Evolutionary conservation across 352 stramenopile species (phyloP), one percentile per base, ranked within the genome.

Genomic region (Phytophthora aleatoria): DNA sequence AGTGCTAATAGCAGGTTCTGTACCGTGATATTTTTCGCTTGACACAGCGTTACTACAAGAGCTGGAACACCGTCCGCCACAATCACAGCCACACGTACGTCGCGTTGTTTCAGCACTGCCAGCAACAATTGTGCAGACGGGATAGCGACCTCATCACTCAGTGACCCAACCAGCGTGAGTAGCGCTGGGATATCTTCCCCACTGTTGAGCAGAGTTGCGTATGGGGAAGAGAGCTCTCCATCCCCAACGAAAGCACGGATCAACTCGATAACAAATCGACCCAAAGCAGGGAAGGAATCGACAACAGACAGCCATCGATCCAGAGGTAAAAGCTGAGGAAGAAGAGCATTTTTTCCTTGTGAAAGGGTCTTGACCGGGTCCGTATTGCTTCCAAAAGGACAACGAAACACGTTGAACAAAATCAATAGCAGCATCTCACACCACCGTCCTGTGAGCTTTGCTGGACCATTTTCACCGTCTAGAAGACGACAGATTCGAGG

Each of bases 1-100:
- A 90, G 68, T 10, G 62, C 61, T 9, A 93, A 42, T 1, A 90
- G 20, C 1, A 85, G 54, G 9, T 81, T 82, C 52, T 90, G 77
- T 1, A 91, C 65, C 16, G 60, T 43, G 41, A 58, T 62, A 11
- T 70, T 69, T 2, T 13, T 72, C 0, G 79, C 72, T 49, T 66
- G 58, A 28, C 74, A 72, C 8, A 90, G 58, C 31, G 77, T 76
- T 16, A 60, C 61, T 9, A 90, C 78, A 8, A 94, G 62, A 2
- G 70, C 73, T 12, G 73, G 69, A 3, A 94, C 68, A n/a, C 85
- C 85, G n/a, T 94, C 85, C 58, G 88, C 83, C 7, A 92, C 85
- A 2, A 82, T 86, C 41, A 94, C 65, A 1, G 79, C 71, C 44
- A 92, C 83, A 31, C 87, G 78, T 11, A 91, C 70, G 15, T 90